A percentile compares a stretch with the other conserved stretches of the same genome.
Evolutionary conservation across 495 filamentous ascomycete genomes (phyloP).

Genomic region (Trichoderma virens): DNA sequence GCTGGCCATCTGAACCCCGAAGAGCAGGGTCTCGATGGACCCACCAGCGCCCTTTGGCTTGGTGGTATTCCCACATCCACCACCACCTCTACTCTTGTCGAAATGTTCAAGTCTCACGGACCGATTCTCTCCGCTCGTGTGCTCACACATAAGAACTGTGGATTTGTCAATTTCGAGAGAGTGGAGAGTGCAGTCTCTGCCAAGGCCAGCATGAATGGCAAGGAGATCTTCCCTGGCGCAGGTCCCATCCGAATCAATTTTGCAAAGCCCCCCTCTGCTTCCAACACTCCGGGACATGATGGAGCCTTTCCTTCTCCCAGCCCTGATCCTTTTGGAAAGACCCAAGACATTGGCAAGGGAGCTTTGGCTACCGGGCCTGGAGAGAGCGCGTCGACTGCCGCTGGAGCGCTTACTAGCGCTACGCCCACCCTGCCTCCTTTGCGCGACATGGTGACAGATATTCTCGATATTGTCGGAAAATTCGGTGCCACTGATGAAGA

Average conservation of each 20-base stretch:
- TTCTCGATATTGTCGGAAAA: slow-evolving; percentile 76
- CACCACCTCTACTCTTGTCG: slow-evolving; percentile 82
- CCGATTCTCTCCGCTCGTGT: slow-evolving; percentile 88
- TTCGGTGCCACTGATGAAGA: slow-evolving; percentile 87
- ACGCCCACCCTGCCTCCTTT: slow-evolving; percentile 64
- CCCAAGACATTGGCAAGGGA: slow-evolving; percentile 38
- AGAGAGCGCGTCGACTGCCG: slow-evolving; percentile 17
- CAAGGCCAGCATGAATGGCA: slow-evolving; percentile 79
- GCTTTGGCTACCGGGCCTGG: slow-evolving; percentile 37
- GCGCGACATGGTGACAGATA: slow-evolving; percentile 68
- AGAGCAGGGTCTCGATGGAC: slow-evolving; percentile 76
- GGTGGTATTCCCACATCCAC: slow-evolving; percentile 97
- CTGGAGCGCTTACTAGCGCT: slow-evolving; percentile 31
- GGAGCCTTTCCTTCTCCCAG: slow-evolving; percentile 90
- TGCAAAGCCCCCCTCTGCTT: slow-evolving; percentile 87
- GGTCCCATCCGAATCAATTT: slow-evolving; percentile 94
- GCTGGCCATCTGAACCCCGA: slow-evolving; percentile 52
- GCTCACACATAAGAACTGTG: slow-evolving; percentile 97
- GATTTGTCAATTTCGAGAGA: slow-evolving; percentile 94
- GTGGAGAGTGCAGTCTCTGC: slow-evolving; percentile 84
- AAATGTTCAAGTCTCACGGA: slow-evolving; percentile 87
- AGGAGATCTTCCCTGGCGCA: slow-evolving; percentile 96
- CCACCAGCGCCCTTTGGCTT: slow-evolving; percentile 91
- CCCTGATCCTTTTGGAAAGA: slow-evolving; percentile 67
- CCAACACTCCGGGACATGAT: slow-evolving; percentile 66